Evolutionary conservation across 257 asterid species (phyloP).

Genomic region (Verbena officinalis): DNA sequence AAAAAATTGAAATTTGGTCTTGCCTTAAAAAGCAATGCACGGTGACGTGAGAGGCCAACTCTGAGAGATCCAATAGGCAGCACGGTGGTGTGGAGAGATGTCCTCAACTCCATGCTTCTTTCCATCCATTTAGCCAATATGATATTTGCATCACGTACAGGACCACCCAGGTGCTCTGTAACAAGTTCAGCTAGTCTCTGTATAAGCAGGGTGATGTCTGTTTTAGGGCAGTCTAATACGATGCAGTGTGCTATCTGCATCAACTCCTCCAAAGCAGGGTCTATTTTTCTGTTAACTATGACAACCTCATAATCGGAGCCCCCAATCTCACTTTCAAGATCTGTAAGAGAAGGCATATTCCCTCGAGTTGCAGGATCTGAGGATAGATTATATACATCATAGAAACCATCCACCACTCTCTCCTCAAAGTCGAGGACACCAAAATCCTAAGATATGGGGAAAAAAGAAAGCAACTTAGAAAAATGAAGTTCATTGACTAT

Average conservation of each 20-base stretch:
- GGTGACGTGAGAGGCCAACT: conserved; percentile 94
- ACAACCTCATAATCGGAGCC: conserved; percentile 82
- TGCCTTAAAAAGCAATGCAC: conserved; percentile 98
- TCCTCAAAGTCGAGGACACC: conserved; percentile 89
- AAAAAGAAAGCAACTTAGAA: conserved; percentile 17
- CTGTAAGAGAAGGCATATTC: conserved; percentile 92
- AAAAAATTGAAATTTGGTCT: conserved; percentile 26
- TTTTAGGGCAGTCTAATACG: conserved; percentile 67
- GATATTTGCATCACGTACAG: conserved; percentile 84
- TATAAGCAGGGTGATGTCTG: conserved; percentile 60
- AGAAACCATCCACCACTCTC: conserved; percentile 94
- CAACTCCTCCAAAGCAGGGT: conserved; percentile 90
- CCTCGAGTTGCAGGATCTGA: conserved; percentile 65
- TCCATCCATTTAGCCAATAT: conserved; percentile 84
- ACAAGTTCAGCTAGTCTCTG: conserved; percentile 97
- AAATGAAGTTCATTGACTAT: conserved; percentile 1
- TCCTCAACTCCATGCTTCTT: conserved; percentile 78
- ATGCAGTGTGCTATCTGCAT: conserved; percentile 86
- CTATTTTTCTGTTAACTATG: conserved; percentile 73
- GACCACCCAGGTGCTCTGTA: conserved; percentile 88
- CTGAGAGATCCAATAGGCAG: conserved; percentile 88
- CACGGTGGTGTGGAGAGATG: conserved; percentile 89
- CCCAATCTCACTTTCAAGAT: conserved; percentile 71
- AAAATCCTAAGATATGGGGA: conserved; percentile 53
- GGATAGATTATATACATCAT: conserved; percentile 79